Evolutionary conservation across 805 yeast species (phyloP), one percentile per base, ranked within the genome.

Genomic region (Zygoascus ofunaensis): DNA sequence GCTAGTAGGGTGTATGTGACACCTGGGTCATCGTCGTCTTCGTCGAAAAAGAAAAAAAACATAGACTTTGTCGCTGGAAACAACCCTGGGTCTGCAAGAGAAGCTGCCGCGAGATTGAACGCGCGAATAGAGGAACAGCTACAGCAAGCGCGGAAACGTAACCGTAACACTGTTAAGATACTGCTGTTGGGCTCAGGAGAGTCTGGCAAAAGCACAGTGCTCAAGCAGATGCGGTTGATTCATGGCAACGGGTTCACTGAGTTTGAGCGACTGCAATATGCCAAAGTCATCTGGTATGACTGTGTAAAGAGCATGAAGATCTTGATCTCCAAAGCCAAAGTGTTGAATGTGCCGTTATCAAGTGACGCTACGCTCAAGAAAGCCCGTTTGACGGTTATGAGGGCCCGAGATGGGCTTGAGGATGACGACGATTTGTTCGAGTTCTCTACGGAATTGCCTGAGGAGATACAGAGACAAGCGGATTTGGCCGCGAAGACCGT

Each of bases 101-200:
- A 22, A 17, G 22, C 35, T 2, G 23, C 32, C 24, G 19, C 14
- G 18, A 58, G 73, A 43, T 12, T 26, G 30, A 70, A 73, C 44
- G 70, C 69, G 41, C 69, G 68, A 34, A 72, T 73, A 30, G 77
- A 74, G 42, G 69, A 65, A 28, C 50, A 53, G 24, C 44, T 64
- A 34, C 34, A 35, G 23, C 41, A 38, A 34, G 51, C 52, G 33
- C 49, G 47, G 34, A 54, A 56, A 43, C 43, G 32, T 14, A 38
- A 49, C 39, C 74, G 72, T 49, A 42, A 44, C n/a, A 39, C 45
- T 18, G 47, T 83, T 80, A 53, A 53, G 59, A 68, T 90, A 49
- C 63, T 90, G 34, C 68, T 90, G n/a, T 65, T 87, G 30, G 96
- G 97, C 35, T 85, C 97, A 0, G 97, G 97, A 3, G 97, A 89